Evolutionary conservation across 306 rosid species (phyloP), one percentile per base, ranked within the genome.

Genomic region (Quillaja saponaria): DNA sequence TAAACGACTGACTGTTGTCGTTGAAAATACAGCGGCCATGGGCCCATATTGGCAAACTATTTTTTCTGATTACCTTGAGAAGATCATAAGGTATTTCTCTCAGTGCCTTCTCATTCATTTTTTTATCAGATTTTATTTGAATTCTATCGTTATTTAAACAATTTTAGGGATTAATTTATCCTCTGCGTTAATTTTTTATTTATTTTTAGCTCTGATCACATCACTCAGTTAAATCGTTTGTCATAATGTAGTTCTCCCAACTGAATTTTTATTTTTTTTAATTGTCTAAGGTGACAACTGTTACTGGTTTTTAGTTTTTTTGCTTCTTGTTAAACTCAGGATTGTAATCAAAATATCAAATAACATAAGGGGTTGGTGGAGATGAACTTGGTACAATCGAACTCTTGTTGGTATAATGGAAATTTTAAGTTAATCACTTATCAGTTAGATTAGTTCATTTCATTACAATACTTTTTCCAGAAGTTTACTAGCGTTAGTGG

Each of bases 21-120:
- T 87, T 7, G 97, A 90, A 76, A 81, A 82, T 49, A 90, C 95
- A 20, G 95, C 90, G 4, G 95, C 92, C 19, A 79, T 90, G 88
- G 95, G 97, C 0, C 92, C 90, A 20, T 85, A 74, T 66, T 90
- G 95, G 97, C 60, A 62, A 13, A 65, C 81, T 39, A 13, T 85
- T 59, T 63, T 66, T 34, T 55, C 66, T 45, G 97, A 90, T 73
- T 90, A 90, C 77, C 77, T 90, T 12, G 92, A 87, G 6, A 90
- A 90, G 81, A 71, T 90, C 58, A 71, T 84, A 64, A 85, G 97
- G 97, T 90, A 25, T 7, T 3, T 39, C 28, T 39, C 47, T 34
- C 42, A 49, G 34, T 58, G 4, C 15, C 15, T 33, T 8, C 10
- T 17, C 20, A 39, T 44, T 19, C 6, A 5, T 16, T 28, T 7